These are phyloP conservation scores for Papiliotrema nemorosa DNA, from an alignment of 1,284 basidiomycete genomes.

Conservation along the genomic window DNA sequence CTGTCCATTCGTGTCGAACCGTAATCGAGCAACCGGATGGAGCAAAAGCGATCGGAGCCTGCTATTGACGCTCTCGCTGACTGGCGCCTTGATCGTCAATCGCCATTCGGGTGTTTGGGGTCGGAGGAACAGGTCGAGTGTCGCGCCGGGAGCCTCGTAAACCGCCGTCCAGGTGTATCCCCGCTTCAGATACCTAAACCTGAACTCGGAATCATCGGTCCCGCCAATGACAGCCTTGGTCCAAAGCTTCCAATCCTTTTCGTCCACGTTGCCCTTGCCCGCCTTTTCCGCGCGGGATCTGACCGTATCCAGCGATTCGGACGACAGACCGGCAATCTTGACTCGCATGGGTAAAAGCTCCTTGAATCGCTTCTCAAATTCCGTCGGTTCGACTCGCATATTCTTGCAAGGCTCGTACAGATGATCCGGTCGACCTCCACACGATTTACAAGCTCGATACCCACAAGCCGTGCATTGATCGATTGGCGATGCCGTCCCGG, in stretches of 20 bases:
- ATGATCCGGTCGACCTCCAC: conserved; percentile 86
- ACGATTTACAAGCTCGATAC: conserved; percentile 75
- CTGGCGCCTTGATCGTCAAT: conserved; percentile 67
- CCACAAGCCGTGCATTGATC: conserved; percentile 72
- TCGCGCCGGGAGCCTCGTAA: conserved; percentile 69
- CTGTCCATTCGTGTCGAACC: conserved; percentile 40
- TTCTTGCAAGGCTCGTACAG: conserved; percentile 53
- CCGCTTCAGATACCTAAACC: conserved; percentile 80
- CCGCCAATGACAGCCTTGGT: conserved; percentile 64
- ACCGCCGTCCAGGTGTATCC: conserved; percentile 82
- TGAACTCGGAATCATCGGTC: conserved; percentile 60
- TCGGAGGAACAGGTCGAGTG: conserved; percentile 72
- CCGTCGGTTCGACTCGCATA: conserved; percentile 58
- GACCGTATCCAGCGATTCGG: conserved; percentile 57
- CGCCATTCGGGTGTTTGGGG: conserved; percentile 80
- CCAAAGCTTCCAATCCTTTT: conserved; percentile 65
- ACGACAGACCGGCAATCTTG: conserved; percentile 57
- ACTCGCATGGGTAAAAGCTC: conserved; percentile 83
- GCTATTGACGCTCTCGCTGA: conserved; percentile 70
- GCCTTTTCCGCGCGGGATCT: conserved; percentile 39
- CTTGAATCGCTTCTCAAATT: conserved; percentile 74
- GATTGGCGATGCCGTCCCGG: conserved; percentile 67
- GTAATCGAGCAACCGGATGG: conserved; percentile 73
- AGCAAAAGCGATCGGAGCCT: conserved; percentile 71
- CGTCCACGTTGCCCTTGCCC: conserved; percentile 41